Conservation (phyloP, 2,329 filamentous ascomycete species). For the Sphaerulina populicola region DNA sequence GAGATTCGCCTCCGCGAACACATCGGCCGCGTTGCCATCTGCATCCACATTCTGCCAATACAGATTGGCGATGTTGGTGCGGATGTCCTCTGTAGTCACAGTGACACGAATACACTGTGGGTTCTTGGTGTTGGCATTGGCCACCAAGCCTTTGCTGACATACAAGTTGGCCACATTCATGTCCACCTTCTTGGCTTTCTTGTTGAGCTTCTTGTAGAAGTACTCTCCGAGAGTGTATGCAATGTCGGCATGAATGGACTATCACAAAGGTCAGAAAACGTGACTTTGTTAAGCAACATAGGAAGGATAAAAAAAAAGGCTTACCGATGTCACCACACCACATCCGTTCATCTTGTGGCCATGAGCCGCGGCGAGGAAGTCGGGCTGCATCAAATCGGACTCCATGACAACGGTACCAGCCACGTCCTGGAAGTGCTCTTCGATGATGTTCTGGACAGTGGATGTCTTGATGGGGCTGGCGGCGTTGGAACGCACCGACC, state of each 20-base stretch:
- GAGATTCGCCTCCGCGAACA: conserved; percentile 24
- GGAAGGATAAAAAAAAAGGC: conserved; percentile 22
- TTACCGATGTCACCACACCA: conserved; percentile 37
- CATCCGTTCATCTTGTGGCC: conserved; percentile 40
- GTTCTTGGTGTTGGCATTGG: conserved; percentile 2
- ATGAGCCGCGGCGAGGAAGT: conserved; percentile 34
- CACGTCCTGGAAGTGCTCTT: background rate
- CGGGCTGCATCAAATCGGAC: conserved; percentile 29
- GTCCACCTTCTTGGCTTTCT: background rate
- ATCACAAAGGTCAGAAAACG: conserved; percentile 26
- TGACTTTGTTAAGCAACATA: background rate
- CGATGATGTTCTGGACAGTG: conserved; percentile 22
- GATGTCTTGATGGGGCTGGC: conserved; percentile 23
- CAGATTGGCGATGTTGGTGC: background rate
- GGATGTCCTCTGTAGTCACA: conserved; percentile 1
- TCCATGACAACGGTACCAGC: conserved; percentile 30
- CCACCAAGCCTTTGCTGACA: conserved; percentile 28
- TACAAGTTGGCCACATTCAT: conserved; percentile 38
- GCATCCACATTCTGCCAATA: conserved; percentile 11
- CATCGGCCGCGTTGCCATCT: background rate
- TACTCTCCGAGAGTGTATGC: conserved; percentile 31
- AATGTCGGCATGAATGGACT: conserved; percentile 34
- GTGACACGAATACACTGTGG: conserved; percentile 7
- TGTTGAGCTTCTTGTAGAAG: conserved; percentile 12
- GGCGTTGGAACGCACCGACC: background rate